Evolutionary conservation across 306 rosid genomes (phyloP).

Genomic region (Malus orientalis): DNA sequence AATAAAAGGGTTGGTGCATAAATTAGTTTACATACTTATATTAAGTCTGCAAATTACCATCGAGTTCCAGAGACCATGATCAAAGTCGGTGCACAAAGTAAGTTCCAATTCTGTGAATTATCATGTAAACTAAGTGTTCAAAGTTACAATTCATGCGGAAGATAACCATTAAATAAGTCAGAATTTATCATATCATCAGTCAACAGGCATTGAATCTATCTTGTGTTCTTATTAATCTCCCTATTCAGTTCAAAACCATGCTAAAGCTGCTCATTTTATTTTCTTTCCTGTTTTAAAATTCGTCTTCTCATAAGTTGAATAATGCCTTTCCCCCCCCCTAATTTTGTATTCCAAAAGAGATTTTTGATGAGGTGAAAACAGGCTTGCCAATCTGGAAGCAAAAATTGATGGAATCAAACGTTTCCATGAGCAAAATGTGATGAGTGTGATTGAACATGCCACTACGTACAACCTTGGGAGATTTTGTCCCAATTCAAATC

Average conservation of each 20-base stretch:
- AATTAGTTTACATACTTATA: background rate
- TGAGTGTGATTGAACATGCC: constrained; percentile 46
- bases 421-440: constrained; percentile 58
- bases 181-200: background rate
- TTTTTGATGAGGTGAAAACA: constrained; percentile 15
- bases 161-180: too few species aligned
- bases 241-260: background rate
- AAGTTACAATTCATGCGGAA: too few species aligned
- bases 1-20: background rate
- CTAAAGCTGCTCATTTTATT: background rate
- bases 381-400: constrained; percentile 28
- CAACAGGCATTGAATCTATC: background rate
- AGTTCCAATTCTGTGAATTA: too few species aligned
- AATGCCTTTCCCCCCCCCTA: background rate
- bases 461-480: background rate
- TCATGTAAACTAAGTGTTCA: too few species aligned
- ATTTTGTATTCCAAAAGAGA: background rate
- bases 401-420: constrained; percentile 36
- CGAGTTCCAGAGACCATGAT: too few species aligned
- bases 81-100: too few species aligned
- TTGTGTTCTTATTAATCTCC: background rate
- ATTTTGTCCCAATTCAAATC: too few species aligned
- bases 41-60: background rate
- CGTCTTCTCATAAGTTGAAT: background rate
- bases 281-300: background rate